A percentile compares a stretch with the other conserved stretches of the same genome.
Conservation (phyloP, 495 filamentous ascomycete species). For the Penicillium tannophilum region DNA sequence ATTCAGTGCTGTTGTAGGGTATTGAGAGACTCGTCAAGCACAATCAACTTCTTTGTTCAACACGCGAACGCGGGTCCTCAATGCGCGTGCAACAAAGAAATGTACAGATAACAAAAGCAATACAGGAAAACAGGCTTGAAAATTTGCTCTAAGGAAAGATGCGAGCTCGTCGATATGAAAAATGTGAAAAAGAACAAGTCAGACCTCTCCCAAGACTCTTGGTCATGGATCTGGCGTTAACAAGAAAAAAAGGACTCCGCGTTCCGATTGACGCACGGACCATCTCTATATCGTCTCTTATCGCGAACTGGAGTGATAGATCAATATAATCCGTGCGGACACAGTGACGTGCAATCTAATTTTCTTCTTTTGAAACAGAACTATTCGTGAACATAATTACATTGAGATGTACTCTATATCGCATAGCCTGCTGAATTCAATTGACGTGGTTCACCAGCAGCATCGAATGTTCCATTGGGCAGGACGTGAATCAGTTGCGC, state of each 20-base stretch:
- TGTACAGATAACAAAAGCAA: background rate
- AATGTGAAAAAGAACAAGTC: background rate
- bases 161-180: background rate
- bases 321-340: background rate
- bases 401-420: constrained; percentile 42
- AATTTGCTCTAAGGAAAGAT: background rate
- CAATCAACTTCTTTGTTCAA: background rate
- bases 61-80: background rate
- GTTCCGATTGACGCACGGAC: background rate
- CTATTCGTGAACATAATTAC: background rate
- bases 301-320: background rate
- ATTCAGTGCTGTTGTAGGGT: background rate
- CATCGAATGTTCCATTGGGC: constrained; percentile 75
- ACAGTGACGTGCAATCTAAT: background rate
- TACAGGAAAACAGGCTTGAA: background rate
- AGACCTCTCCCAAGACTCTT: background rate
- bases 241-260: background rate
- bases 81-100: background rate
- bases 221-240: background rate
- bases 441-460: constrained; percentile 79
- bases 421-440: constrained; percentile 69
- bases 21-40: background rate
- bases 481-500: constrained; percentile 71
- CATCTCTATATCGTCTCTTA: background rate
- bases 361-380: background rate